Percentiles rank a stretch among this genome's conserved stretches.
Conservation (phyloP, 2,329 filamentous ascomycete species). For the Fusarium musae region DNA sequence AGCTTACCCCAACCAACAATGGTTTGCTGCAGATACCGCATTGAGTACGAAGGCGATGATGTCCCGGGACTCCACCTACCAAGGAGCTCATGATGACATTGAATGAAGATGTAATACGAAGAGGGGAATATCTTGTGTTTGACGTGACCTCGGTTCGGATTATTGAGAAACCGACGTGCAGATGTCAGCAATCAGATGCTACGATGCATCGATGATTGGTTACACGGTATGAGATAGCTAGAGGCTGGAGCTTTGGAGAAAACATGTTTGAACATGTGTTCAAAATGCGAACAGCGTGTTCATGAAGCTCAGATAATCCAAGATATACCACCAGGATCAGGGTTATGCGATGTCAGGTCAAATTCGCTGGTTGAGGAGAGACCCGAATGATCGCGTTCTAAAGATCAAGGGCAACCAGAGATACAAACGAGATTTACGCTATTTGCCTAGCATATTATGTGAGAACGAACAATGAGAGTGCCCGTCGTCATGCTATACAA, state of each 20-base stretch:
- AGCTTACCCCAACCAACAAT: background rate
- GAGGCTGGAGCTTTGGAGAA: fast-evolving
- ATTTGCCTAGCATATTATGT: fast-evolving
- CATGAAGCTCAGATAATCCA: fast-evolving
- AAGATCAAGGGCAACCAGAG: background rate
- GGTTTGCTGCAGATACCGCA: conserved; percentile 9
- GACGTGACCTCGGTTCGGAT: conserved; percentile 11
- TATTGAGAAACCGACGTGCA: background rate
- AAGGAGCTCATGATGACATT: background rate
- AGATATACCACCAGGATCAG: background rate
- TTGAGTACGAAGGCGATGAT: background rate
- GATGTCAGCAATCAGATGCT: conserved; percentile 4
- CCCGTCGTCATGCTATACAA: fast-evolving
- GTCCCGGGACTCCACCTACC: background rate
- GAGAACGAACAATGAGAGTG: no score
- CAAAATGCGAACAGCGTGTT: fast-evolving
- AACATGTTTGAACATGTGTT: fast-evolving
- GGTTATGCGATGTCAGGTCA: background rate
- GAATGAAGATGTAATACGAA: background rate
- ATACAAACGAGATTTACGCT: fast-evolving
- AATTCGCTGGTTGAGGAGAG: no score
- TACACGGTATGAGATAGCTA: background rate
- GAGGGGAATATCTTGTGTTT: background rate
- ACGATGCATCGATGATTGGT: background rate
- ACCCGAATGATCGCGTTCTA: fast-evolving